Conservation (phyloP, 1,284 basidiomycete species). For the Clitocybe nebularis region DNA sequence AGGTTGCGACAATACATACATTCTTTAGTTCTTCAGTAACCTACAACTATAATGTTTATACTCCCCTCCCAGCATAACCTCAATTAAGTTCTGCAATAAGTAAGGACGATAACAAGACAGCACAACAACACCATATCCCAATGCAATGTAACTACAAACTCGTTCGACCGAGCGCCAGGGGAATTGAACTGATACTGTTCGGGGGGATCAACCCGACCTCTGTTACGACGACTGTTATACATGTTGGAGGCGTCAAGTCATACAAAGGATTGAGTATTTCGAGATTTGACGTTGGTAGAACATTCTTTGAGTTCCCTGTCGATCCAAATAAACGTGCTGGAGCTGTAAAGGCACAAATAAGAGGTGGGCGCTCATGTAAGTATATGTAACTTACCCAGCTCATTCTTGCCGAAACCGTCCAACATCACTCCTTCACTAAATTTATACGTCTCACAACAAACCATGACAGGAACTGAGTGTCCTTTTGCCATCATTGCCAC, state of each 20-base stretch:
- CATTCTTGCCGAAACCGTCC: slow-evolving; percentile 95
- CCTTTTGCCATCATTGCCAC: slow-evolving; percentile 95
- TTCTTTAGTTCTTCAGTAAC: not conserved
- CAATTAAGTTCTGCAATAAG: slow-evolving; percentile 5
- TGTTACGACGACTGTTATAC: slow-evolving; percentile 93
- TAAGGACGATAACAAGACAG: slow-evolving; percentile 9
- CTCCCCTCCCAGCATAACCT: not conserved
- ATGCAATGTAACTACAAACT: slow-evolving; percentile 32
- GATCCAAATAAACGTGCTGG: slow-evolving; percentile 29
- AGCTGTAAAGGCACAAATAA: slow-evolving; percentile 13
- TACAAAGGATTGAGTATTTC: slow-evolving; percentile 84
- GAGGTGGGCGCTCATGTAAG: not conserved
- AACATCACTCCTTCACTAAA: slow-evolving; percentile 92
- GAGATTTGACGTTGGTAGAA: slow-evolving; percentile 42
- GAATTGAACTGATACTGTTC: slow-evolving; percentile 78
- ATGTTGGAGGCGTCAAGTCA: slow-evolving; percentile 85
- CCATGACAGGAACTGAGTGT: slow-evolving; percentile 88
- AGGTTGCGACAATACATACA: too few species aligned
- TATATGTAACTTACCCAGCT: slow-evolving; percentile 61
- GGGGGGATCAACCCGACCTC: slow-evolving; percentile 92
- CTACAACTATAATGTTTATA: not conserved
- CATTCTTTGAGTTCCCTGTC: slow-evolving; percentile 21
- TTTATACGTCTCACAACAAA: slow-evolving; percentile 99
- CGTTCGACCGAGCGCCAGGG: slow-evolving; percentile 63
- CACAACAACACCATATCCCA: slow-evolving; percentile 4